A percentile compares a stretch with the other conserved stretches of the same genome.
Evolutionary conservation across 106 monocot genomes (phyloP).

Genomic region (Agapanthus africanus): DNA sequence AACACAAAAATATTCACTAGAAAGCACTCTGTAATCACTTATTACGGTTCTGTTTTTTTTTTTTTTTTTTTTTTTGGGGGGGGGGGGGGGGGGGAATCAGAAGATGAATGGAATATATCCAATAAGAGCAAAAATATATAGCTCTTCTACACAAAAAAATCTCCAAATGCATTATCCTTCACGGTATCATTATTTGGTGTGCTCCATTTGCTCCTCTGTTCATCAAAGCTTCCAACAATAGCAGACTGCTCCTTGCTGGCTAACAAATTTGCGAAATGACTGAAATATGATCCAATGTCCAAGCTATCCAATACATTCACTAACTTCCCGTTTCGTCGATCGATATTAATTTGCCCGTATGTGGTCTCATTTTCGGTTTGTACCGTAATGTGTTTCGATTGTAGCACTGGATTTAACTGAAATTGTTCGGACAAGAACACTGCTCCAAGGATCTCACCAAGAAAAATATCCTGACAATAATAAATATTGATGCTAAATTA

Average conservation of each 20-base stretch:
- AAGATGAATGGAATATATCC: too few relatives aligned
- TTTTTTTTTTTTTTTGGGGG: too few relatives aligned
- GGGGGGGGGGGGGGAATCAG: too few relatives aligned
- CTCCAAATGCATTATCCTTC: not conserved
- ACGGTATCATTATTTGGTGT: not conserved
- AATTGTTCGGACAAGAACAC: conserved; percentile 39
- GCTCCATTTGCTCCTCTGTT: conserved; percentile 58
- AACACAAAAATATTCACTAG: too few relatives aligned
- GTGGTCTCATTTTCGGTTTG: conserved; percentile 15
- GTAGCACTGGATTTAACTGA: conserved; percentile 18
- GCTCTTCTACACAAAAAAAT: too few relatives aligned
- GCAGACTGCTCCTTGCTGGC: conserved; percentile 46
- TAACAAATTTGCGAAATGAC: conserved; percentile 31
- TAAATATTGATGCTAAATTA: not conserved
- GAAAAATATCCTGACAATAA: conserved; percentile 61
- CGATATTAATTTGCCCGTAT: conserved; percentile 33
- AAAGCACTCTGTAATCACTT: too few relatives aligned
- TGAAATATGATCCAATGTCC: conserved; percentile 40
- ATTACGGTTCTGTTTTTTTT: too few relatives aligned
- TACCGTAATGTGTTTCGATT: conserved; percentile 23
- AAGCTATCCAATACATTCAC: conserved; percentile 43
- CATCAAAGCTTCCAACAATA: conserved; percentile 57
- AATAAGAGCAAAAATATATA: too few relatives aligned
- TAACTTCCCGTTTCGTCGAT: conserved; percentile 20
- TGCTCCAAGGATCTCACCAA: conserved; percentile 81